Evolutionary conservation across 345 rosid genomes (phyloP).

Genomic region (Hibiscus tridactylites): DNA sequence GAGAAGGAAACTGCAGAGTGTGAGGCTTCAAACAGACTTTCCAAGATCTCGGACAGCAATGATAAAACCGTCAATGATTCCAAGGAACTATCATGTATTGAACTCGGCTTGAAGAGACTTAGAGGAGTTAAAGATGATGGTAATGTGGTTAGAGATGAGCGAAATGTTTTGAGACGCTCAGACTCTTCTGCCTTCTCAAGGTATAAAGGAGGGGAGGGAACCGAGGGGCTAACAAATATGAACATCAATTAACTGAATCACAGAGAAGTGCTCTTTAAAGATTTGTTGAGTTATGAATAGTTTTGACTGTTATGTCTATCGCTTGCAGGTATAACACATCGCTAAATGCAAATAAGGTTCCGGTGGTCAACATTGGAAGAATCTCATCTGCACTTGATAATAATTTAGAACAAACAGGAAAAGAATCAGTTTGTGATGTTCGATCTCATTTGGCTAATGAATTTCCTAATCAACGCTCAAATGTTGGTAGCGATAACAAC

Average conservation of each 20-base stretch:
- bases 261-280: neutral
- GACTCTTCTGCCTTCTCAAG: conserved; percentile 51
- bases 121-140: conserved; percentile 29
- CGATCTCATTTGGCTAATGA: conserved; percentile 25
- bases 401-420: conserved; percentile 18
- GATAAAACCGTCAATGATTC: conserved; percentile 20
- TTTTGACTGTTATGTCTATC: conserved; percentile 1
- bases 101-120: conserved; percentile 29
- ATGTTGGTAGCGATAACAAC: conserved; percentile 36
- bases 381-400: conserved; percentile 22
- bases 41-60: conserved; percentile 27
- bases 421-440: conserved; percentile 8
- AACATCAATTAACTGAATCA: neutral
- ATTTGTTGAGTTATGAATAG: conserved; percentile 3
- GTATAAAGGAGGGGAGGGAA: conserved; percentile 16
- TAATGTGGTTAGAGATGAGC: conserved; percentile 23
- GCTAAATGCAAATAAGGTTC: conserved; percentile 26
- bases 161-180: conserved; percentile 51
- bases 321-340: conserved; percentile 38
- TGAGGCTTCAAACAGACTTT: conserved; percentile 25
- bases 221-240: neutral
- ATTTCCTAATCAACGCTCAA: conserved; percentile 36
- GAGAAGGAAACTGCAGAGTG: conserved; percentile 21
- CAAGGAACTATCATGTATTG: conserved; percentile 24
- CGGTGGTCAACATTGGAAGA: conserved; percentile 21